Conservation (phyloP, 1,284 basidiomycete genomes). For the Rhodotorula mucilaginosa region DNA sequence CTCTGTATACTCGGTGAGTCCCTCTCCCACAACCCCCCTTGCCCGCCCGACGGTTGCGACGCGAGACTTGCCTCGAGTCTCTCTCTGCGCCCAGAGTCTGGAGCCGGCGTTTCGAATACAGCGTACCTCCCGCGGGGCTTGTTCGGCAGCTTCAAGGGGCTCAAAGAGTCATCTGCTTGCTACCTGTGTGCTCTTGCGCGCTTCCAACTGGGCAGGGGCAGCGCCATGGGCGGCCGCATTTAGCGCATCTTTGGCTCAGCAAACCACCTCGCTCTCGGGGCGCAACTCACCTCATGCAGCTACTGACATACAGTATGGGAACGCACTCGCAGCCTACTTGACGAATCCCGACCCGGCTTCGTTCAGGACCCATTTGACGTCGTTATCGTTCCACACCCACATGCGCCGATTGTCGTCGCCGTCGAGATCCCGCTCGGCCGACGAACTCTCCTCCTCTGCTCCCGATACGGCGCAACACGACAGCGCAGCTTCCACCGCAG, state of each 20-base stretch:
- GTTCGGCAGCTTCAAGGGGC: background rate
- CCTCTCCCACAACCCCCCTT: too few species aligned
- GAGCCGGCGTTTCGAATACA: too few species aligned
- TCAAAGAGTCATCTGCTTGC: background rate
- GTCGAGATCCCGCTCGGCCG: slow-evolving; percentile 51
- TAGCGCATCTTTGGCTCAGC: background rate
- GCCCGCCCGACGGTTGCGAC: background rate
- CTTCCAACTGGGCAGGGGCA: too few species aligned
- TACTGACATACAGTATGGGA: too few species aligned
- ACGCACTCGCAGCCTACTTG: slow-evolving; percentile 67
- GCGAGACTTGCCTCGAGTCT: too few species aligned
- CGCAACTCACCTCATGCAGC: background rate
- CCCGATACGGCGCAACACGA: background rate
- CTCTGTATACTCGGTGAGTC: slow-evolving; percentile 24
- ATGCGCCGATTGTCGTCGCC: slow-evolving; percentile 72
- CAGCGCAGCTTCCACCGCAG: slow-evolving; percentile 47
- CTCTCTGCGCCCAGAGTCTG: too few species aligned
- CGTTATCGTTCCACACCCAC: slow-evolving; percentile 90
- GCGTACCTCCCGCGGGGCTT: background rate
- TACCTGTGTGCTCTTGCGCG: too few species aligned
- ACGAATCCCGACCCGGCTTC: slow-evolving; percentile 89
- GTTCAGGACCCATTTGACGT: slow-evolving; percentile 89
- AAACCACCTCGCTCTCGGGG: background rate
- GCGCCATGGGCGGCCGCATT: too few species aligned
- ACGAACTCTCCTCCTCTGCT: slow-evolving; percentile 32